Percentiles rank a stretch among this genome's conserved stretches.
phyloP scores from a whole-genome alignment of 345 rosid species.

The Litchi chinensis region DNA sequence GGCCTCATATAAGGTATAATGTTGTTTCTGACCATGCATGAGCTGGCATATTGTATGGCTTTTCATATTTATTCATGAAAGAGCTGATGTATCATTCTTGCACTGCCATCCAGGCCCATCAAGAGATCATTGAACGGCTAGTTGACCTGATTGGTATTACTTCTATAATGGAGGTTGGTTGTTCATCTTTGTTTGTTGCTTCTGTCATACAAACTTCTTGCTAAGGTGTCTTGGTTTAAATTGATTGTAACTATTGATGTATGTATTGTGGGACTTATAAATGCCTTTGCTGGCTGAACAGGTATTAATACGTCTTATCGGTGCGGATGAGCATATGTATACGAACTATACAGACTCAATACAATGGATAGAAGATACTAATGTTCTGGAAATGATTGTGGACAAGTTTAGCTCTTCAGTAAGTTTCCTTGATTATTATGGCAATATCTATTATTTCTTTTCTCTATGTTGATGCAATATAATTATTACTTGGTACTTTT shows the following conservation, averaged over 20 bases:
- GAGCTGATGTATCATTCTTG: conserved; percentile 20
- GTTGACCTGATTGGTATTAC: conserved; percentile 93
- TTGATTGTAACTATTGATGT: conserved; percentile 6
- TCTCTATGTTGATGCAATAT: background rate
- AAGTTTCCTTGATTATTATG: conserved; percentile 34
- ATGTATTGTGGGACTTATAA: background rate
- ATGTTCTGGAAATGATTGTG: conserved; percentile 86
- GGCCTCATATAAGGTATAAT: background rate
- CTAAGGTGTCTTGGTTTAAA: conserved; percentile 9
- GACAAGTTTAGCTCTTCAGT: conserved; percentile 93
- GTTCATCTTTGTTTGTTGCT: conserved; percentile 23
- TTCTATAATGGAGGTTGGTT: conserved; percentile 92
- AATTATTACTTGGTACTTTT: background rate
- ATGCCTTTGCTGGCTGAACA: conserved; percentile 33
- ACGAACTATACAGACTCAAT: conserved; percentile 66
- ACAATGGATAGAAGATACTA: conserved; percentile 88
- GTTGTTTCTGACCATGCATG: background rate
- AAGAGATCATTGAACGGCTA: conserved; percentile 61
- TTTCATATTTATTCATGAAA: background rate
- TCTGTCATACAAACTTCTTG: conserved; percentile 14
- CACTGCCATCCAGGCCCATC: conserved; percentile 66
- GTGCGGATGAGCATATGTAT: conserved; percentile 90
- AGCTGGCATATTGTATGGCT: background rate
- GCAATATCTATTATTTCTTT: background rate
- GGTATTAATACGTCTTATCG: conserved; percentile 85